Base-by-base conservation (phyloP, 495 filamentous ascomycete species). In the Staphylotrichum longicolle region DNA sequence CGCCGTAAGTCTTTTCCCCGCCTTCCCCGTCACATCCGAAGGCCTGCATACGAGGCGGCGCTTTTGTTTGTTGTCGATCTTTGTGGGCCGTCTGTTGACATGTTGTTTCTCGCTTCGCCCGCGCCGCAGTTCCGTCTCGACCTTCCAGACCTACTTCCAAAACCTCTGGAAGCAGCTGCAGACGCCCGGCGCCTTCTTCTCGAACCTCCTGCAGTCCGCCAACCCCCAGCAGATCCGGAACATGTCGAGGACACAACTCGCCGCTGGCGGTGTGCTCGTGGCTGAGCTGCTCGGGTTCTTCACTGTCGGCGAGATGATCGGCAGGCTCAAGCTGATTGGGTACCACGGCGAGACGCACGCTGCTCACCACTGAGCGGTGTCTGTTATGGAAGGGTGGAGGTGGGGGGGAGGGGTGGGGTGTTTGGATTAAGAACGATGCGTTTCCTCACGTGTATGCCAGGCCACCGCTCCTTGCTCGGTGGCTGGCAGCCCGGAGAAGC, bases 231-330 rank as follows among this genome's bases (percentile, higher is more conserved):
- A 80, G 60, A 70, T 89, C 63, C 84, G 91, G 69, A 90, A 86
- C 75, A 54, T 93, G 68, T 87, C 82, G 74, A 79, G 74, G 52
- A 79, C 85, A 70, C 85, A 96, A 73, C 63, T 91, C 57, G 82
- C 81, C 33, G 72, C 88, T 30, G 85, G 78, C 56, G 90, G 88
- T 70, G 88, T 99, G 56, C 75, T 96, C 61, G 70, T 77, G 44
- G 93, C 93, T 42, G 94, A 99, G 80, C 83, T 91, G 53, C 75
- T 99, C 60, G 94, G 94, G 57, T 98, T 99, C 83, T 99, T 98
- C 84, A 93, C 91, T 15, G 85, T 99, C 30, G 94, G 94, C 60
- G 91, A 97, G 84, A 98, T 99, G 77, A 88, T 98, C 66, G 94
- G 94, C 60, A 82, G 93, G 60, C 81, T 91, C 77, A 96, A 98